Evolutionary conservation across 441 rosid genomes (phyloP).

Genomic region (Gossypium davidsonii): DNA sequence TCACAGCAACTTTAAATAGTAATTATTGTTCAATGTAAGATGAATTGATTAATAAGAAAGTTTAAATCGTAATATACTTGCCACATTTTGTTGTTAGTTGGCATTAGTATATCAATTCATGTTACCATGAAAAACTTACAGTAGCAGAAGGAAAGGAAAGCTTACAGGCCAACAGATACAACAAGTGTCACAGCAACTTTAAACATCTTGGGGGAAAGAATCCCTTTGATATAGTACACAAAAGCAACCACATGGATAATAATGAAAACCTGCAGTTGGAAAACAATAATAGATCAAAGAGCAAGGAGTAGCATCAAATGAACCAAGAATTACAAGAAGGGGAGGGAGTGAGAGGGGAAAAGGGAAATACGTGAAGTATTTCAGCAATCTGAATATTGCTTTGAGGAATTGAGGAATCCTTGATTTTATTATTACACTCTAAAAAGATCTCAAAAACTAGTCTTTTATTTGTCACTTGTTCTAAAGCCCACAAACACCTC

Average conservation of each 20-base stretch:
- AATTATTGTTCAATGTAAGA: background rate
- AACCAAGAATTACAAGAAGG: conserved; percentile 3
- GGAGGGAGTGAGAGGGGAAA: background rate
- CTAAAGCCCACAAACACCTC: background rate
- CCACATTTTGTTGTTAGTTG: background rate
- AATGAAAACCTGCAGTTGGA: conserved; percentile 71
- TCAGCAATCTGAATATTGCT: background rate
- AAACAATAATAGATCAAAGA: conserved; percentile 10
- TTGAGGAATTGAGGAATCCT: background rate
- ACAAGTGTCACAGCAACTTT: conserved; percentile 92
- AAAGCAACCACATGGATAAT: conserved; percentile 92
- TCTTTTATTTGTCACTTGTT: background rate
- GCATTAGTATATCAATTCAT: background rate
- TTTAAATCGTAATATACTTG: background rate
- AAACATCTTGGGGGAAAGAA: conserved; percentile 92
- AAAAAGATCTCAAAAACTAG: background rate
- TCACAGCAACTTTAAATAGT: background rate
- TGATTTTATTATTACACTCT: background rate
- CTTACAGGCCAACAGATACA: conserved; percentile 91
- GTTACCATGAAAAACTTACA: background rate
- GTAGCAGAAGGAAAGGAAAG: conserved; percentile 16
- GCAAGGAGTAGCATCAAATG: conserved; percentile 3
- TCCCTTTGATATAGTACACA: conserved; percentile 83
- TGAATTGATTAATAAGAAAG: background rate
- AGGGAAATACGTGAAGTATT: background rate